Base-by-base conservation (phyloP, 2,329 filamentous ascomycete species). In the Cladosporium sp. region DNA sequence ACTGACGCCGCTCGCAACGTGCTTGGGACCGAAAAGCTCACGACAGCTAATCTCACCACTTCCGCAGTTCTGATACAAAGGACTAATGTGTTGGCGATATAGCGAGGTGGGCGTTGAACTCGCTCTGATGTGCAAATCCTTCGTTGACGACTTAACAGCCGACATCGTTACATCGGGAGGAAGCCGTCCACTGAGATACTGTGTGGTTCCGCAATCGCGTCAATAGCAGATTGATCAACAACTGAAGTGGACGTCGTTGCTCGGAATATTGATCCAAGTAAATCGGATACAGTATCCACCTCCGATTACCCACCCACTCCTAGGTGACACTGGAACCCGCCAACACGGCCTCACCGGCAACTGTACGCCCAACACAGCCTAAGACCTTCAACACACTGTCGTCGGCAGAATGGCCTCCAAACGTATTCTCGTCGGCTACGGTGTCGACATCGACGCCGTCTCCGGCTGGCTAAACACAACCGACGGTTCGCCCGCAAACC, bases 361-460 rank as follows among this genome's bases (percentile, higher is more conserved):
- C 38, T n/a, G 8, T 10, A 44, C 21, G 18, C 18, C 38, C 38
- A 44, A n/a, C 18, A 10, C 7, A 44, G 7, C 38, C 38, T 1
- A 44, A 6, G 2, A 10, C 38, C 10, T n/a, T 6, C 38, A 1
- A 44, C 14, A 47, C 41, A 15, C 41, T 15, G 6, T 47, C n/a
- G 3, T 8, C 10, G 41, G 3, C 28, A 30, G 7, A 1, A 73
- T 73, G 72, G 71, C 69, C 18, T 72, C 70, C 14, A 80, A 80
- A 68, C 69, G 78, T 65, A 77, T 78, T 2, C 72, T 80, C 2
- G 77, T 79, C 28, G 73, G 76, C 30, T 81, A 80, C 67, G 78
- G 79, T 55, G 67, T 81, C 65, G 79, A 81, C 65, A 74, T 80
- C n/a, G 79, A 80, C 68, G 78, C 78, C 26, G 77, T 79, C 26